Evolutionary conservation across 257 asterid species (phyloP), one percentile per base, ranked within the genome.

Genomic region (Buddleja alternifolia): DNA sequence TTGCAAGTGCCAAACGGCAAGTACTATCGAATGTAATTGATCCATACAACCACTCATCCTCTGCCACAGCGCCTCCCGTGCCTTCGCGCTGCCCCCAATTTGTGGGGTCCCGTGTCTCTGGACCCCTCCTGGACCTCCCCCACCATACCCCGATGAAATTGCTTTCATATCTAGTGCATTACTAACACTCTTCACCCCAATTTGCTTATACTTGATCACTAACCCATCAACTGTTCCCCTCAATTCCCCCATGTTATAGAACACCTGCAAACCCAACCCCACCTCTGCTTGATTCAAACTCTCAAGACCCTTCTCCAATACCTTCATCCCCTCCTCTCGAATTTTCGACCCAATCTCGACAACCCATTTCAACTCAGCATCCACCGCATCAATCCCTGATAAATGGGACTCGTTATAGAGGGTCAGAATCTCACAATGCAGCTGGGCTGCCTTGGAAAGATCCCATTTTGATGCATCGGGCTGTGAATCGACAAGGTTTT

Each of bases 1-100:
- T 85, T 94, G 99, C 85, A 94, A 87, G 78, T 94, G 99, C 98
- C 99, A 94, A 78, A 94, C 84, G 10, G 92, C 92, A 25, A 91
- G 88, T 73, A 94, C 83, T 64, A 82, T 77, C 4, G 92, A 86
- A 80, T 91, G 99, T 47, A 91, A 71, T 63, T 89, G 96, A 67
- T 91, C 99, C 96, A 91, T 85, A 78, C 96, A 91, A 65, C 74
- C 80, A 75, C 75, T 89, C 90, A 94, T 81, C 85, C 97, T 91
- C 83, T 83, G 93, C 99, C 99, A 94, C 54, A 94, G 88, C 1
- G 97, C 97, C 42, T 91, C 98, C 78, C 89, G 87, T 0, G 99
- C 96, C 83, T 91, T 94, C 15, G 75, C 81, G 21, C 97, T 89
- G 14, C 88, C 81, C 29, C 99, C 98, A 70, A 91, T 77, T 84